Conservation (phyloP, 2,329 filamentous ascomycete species). For the Diaporthe australafricana region DNA sequence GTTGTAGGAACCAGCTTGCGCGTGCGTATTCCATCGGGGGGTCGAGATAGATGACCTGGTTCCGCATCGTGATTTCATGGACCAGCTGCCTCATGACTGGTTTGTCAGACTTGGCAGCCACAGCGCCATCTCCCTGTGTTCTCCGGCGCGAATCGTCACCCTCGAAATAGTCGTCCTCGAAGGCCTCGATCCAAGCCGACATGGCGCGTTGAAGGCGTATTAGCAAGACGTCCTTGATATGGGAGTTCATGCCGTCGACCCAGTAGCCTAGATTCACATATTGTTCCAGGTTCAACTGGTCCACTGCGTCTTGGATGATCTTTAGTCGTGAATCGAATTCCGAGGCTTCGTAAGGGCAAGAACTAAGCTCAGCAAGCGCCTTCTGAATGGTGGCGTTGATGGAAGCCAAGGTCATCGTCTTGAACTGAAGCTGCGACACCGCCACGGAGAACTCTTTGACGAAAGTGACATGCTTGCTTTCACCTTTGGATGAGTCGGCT, state of each 20-base stretch:
- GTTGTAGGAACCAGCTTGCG: constrained; percentile 91
- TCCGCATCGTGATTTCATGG: constrained; percentile 96
- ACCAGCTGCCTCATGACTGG: constrained; percentile 80
- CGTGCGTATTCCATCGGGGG: constrained; percentile 92
- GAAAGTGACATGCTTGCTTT: constrained; percentile 96
- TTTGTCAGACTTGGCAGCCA: constrained; percentile 58
- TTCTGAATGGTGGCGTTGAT: constrained; percentile 87
- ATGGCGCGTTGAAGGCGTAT: constrained; percentile 88
- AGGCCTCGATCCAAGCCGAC: constrained; percentile 86
- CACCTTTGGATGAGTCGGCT: constrained; percentile 55
- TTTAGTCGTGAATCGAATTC: constrained; percentile 85
- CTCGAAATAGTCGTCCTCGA: constrained; percentile 70
- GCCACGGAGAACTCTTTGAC: constrained; percentile 92
- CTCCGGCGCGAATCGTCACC: constrained; percentile 64
- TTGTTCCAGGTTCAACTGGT: constrained; percentile 95
- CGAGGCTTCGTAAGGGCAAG: constrained; percentile 83
- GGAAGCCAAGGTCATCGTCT: constrained; percentile 81
- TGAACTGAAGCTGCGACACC: constrained; percentile 88
- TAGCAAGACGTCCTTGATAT: constrained; percentile 84
- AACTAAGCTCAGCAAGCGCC: constrained; percentile 83
- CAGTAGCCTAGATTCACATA: constrained; percentile 93
- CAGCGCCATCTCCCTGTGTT: constrained; percentile 53
- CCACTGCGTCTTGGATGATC: constrained; percentile 89
- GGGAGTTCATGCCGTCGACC: constrained; percentile 87
- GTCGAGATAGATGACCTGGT: constrained; percentile 96